Evolutionary conservation across 805 yeast genomes (phyloP).

Genomic region (Pichia californica): DNA sequence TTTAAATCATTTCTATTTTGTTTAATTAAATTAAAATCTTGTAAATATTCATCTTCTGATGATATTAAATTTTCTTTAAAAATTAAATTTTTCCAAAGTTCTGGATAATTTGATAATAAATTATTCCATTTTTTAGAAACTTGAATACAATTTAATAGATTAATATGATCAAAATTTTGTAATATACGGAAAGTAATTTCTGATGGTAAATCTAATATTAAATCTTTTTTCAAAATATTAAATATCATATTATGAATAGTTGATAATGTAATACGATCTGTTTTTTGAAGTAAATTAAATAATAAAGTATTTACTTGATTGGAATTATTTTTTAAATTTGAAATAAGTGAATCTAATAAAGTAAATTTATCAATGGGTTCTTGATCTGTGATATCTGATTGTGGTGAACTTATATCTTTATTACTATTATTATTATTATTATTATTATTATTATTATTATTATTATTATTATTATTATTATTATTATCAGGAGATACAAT

Average conservation of each 20-base stretch:
- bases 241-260: constrained; percentile 47
- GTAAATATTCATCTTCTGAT: constrained; percentile 35
- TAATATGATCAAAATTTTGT: constrained; percentile 49
- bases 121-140: constrained; percentile 69
- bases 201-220: constrained; percentile 61
- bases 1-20: constrained; percentile 9
- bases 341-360: background rate
- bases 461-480: background rate
- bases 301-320: constrained; percentile 38
- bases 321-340: background rate
- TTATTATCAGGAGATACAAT: background rate
- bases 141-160: constrained; percentile 27
- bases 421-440: background rate
- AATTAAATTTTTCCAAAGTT: constrained; percentile 65
- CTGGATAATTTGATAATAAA: constrained; percentile 52
- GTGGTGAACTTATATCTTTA: background rate
- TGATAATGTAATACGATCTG: constrained; percentile 57
- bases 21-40: constrained; percentile 18
- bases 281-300: constrained; percentile 46
- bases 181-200: constrained; percentile 69
- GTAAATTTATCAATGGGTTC: background rate
- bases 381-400: background rate
- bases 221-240: constrained; percentile 61
- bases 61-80: constrained; percentile 56
- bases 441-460: too few relatives aligned